Evolutionary conservation across 805 yeast genomes (phyloP).

Genomic region (Ogataea haglerorum): DNA sequence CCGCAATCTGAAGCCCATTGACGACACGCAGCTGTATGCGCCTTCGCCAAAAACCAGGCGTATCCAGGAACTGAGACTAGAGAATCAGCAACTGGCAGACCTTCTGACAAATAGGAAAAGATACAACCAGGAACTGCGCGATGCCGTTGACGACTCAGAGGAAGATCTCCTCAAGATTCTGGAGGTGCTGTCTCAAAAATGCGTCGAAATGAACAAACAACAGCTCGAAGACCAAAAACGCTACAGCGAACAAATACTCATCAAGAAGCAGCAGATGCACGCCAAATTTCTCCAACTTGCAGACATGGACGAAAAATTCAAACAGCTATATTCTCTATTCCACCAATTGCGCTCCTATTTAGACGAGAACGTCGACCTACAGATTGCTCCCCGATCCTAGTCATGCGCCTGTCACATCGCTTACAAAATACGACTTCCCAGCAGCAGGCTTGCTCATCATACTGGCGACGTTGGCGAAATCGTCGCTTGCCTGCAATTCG

Average conservation of each 20-base stretch:
- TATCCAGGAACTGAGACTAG: conserved; percentile 10
- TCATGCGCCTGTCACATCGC: neutral
- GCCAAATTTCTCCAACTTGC: conserved; percentile 16
- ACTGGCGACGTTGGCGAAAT: conserved; percentile 22
- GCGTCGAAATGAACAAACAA: conserved; percentile 9
- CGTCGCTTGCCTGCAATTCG: conserved; percentile 36
- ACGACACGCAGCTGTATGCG: neutral
- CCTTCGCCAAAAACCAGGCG: neutral
- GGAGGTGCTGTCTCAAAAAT: conserved; percentile 11
- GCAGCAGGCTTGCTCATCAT: conserved; percentile 10
- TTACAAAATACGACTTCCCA: conserved; percentile 22
- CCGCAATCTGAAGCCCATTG: conserved; percentile 11
- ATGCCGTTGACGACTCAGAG: conserved; percentile 21
- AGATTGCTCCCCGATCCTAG: neutral
- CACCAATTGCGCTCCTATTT: conserved; percentile 12
- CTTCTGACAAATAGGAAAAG: conserved; percentile 14
- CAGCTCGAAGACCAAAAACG: conserved; percentile 16
- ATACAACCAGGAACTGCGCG: conserved; percentile 20
- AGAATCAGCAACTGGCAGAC: conserved; percentile 14
- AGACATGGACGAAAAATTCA: conserved; percentile 19
- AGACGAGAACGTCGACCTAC: conserved; percentile 3
- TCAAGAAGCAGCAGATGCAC: conserved; percentile 17
- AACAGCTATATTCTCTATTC: conserved; percentile 15
- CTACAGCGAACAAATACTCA: conserved; percentile 12
- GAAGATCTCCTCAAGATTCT: conserved; percentile 14